Evolutionary conservation across 257 asterid genomes (phyloP).

Genomic region (Scutellaria barbata): DNA sequence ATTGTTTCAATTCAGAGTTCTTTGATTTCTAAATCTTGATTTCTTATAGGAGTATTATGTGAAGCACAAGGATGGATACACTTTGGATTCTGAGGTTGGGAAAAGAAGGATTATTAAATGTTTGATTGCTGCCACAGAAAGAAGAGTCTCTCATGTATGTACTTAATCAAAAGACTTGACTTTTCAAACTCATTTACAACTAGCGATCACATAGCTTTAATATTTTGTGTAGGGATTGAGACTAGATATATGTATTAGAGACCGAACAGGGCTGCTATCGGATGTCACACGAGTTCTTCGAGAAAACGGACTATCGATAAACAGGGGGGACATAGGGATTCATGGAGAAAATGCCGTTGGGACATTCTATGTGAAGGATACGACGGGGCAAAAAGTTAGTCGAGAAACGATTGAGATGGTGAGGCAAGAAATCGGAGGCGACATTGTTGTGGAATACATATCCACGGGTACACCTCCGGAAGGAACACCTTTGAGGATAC

Average conservation of each 20-base stretch:
- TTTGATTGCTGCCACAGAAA: conserved; percentile 80
- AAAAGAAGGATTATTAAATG: conserved; percentile 57
- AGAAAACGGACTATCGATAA: conserved; percentile 82
- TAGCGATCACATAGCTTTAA: neutral
- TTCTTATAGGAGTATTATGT: conserved; percentile 72
- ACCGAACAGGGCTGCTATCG: conserved; percentile 70
- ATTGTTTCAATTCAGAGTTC: neutral
- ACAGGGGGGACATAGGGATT: conserved; percentile 68
- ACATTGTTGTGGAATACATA: conserved; percentile 39
- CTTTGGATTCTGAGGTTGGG: conserved; percentile 56
- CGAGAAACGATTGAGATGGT: conserved; percentile 55
- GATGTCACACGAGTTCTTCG: conserved; percentile 75
- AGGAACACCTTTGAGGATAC: conserved; percentile 34
- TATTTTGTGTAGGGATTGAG: conserved; percentile 61
- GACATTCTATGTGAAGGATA: conserved; percentile 75
- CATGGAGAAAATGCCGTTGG: conserved; percentile 72
- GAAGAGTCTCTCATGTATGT: conserved; percentile 73
- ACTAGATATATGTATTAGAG: conserved; percentile 58
- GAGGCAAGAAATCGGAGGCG: conserved; percentile 66
- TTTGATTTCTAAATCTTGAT: neutral
- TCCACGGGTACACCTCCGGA: conserved; percentile 32
- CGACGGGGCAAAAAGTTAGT: conserved; percentile 59
- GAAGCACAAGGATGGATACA: conserved; percentile 57
- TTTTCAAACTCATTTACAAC: neutral
- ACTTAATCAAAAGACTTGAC: neutral